phyloP scores from a whole-genome alignment of 345 rosid genomes.

The Salix arbutifolia region DNA sequence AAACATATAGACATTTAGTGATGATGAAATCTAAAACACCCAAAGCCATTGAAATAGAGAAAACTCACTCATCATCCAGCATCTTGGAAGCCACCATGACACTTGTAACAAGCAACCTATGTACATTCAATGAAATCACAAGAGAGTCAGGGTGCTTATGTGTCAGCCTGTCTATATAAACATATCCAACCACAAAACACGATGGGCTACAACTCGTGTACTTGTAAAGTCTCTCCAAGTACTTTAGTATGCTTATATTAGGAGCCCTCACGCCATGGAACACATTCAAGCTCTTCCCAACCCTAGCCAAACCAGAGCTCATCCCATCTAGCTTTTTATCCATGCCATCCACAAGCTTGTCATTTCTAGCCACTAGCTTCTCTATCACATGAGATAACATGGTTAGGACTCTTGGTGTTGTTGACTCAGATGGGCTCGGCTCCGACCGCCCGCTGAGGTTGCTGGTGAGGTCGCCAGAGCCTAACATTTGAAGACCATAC shows the following conservation, averaged over 20 bases:
- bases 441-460: conserved; percentile 26
- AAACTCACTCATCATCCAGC: conserved; percentile 80
- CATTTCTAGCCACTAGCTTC: conserved; percentile 75
- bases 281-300: conserved; percentile 62
- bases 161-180: conserved; percentile 65
- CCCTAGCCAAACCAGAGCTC: background rate
- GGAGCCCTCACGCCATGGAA: conserved; percentile 82
- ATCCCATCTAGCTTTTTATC: conserved; percentile 12
- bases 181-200: conserved; percentile 81
- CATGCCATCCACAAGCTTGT: conserved; percentile 40
- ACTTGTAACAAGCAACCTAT: conserved; percentile 71
- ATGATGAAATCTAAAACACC: too few species aligned
- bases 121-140: conserved; percentile 64
- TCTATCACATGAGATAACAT: conserved; percentile 58
- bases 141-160: conserved; percentile 77
- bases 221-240: conserved; percentile 81
- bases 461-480: conserved; percentile 21
- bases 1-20: background rate
- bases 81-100: conserved; percentile 92
- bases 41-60: conserved; percentile 15
- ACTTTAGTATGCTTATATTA: conserved; percentile 62
- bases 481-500: conserved; percentile 41
- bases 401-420: conserved; percentile 64
- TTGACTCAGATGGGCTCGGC: conserved; percentile 32
- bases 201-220: conserved; percentile 82